A percentile compares a stretch with the other conserved stretches of the same genome.
Conservation (phyloP, 1,139 yeast species). For the Scheffersomyces insectosa region DNA sequence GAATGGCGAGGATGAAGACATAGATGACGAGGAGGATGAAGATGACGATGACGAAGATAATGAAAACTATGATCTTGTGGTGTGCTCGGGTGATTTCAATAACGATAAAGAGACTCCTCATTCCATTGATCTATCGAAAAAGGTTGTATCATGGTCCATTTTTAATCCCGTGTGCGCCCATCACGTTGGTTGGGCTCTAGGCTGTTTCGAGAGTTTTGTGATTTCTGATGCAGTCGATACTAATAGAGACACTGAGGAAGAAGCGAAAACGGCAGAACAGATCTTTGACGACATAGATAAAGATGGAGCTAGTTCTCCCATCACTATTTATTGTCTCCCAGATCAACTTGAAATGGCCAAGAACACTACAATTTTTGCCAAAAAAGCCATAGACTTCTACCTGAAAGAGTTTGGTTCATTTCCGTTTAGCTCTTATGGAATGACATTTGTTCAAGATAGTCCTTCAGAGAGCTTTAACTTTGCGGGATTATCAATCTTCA, state of each 20-base stretch:
- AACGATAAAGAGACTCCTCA: constrained; percentile 51
- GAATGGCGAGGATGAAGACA: constrained; percentile 7
- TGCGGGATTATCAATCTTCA: constrained; percentile 76
- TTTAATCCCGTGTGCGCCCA: constrained; percentile 90
- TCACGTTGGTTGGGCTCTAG: constrained; percentile 95
- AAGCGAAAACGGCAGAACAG: constrained; percentile 43
- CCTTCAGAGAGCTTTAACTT: constrained; percentile 54
- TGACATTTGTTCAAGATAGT: constrained; percentile 70
- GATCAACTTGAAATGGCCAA: constrained; percentile 59
- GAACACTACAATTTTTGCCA: constrained; percentile 75
- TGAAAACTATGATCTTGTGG: constrained; percentile 58
- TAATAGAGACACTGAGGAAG: constrained; percentile 35
- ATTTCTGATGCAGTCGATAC: constrained; percentile 39
- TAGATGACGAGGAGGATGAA: constrained; percentile 20
- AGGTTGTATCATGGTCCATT: constrained; percentile 75
- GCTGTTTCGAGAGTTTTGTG: constrained; percentile 71
- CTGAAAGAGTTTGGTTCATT: constrained; percentile 90
- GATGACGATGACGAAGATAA: constrained; percentile 51
- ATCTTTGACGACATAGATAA: constrained; percentile 36
- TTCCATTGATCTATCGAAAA: constrained; percentile 65
- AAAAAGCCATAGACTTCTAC: constrained; percentile 78
- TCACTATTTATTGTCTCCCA: constrained; percentile 58
- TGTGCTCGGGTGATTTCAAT: constrained; percentile 73
- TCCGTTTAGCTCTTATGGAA: constrained; percentile 80
- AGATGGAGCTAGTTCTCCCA: constrained; percentile 47